phyloP scores from a whole-genome alignment of 2,329 filamentous ascomycete genomes.

The Coniella vitis region DNA sequence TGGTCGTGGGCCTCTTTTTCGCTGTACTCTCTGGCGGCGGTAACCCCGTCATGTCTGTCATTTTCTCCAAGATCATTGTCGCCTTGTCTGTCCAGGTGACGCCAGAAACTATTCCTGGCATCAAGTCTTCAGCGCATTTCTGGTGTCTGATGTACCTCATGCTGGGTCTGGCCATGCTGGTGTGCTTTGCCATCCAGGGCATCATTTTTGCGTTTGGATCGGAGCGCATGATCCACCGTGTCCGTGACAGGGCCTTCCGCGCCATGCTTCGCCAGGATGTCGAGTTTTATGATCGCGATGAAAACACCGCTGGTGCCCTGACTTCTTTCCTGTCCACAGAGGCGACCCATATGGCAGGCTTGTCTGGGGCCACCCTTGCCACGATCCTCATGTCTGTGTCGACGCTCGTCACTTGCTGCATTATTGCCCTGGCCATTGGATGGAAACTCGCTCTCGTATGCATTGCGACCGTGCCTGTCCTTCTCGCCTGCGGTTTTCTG shows the following conservation, averaged over 20 bases:
- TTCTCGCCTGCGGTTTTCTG: constrained; percentile 34
- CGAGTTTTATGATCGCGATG: constrained; percentile 80
- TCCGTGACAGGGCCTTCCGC: constrained; percentile 76
- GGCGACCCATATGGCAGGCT: constrained; percentile 79
- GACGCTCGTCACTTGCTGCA: constrained; percentile 69
- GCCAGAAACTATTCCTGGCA: constrained; percentile 40
- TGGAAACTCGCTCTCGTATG: constrained; percentile 40
- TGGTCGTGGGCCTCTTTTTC: constrained; percentile 68
- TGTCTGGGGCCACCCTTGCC: constrained; percentile 81
- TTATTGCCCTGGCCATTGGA: constrained; percentile 34
- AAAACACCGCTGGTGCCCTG: constrained; percentile 82
- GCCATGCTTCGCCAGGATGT: constrained; percentile 90
- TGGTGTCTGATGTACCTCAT: constrained; percentile 88
- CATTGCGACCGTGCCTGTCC: constrained; percentile 31
- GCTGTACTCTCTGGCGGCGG: constrained; percentile 73
- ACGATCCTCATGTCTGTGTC: constrained; percentile 76
- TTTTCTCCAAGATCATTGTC: constrained; percentile 84
- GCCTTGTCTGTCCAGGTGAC: constrained; percentile 53
- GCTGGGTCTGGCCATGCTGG: constrained; percentile 66
- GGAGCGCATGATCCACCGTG: constrained; percentile 77
- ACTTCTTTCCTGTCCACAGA: constrained; percentile 86
- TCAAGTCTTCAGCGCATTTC: constrained; percentile 70
- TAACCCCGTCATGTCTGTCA: constrained; percentile 57
- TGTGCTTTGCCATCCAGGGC: constrained; percentile 63
- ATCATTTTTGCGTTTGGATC: constrained; percentile 76